Evolutionary conservation across 2,329 filamentous ascomycete species (phyloP).

Genomic region (Colletotrichum australisinense): DNA sequence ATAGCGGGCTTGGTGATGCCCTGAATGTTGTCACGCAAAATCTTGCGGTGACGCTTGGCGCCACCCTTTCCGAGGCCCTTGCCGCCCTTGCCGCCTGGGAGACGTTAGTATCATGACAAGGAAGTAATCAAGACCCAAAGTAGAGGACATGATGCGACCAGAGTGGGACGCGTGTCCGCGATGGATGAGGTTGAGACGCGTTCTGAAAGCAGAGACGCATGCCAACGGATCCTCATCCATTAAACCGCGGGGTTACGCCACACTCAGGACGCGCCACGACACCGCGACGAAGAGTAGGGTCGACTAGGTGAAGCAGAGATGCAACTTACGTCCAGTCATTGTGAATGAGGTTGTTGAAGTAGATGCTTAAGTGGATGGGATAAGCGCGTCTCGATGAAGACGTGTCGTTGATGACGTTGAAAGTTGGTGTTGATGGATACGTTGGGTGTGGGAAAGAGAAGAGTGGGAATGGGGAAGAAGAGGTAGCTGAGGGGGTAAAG

Average conservation of each 20-base stretch:
- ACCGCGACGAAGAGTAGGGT: slow-evolving; percentile 37
- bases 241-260: slow-evolving; percentile 15
- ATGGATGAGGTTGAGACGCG: slow-evolving; percentile 13
- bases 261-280: slow-evolving; percentile 11
- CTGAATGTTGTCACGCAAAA: slow-evolving; percentile 99
- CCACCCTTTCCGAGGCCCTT: slow-evolving; percentile 98
- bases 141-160: background rate
- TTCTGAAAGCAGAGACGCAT: slow-evolving; percentile 10
- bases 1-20: slow-evolving; percentile 99
- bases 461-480: slow-evolving; percentile 35
- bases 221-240: background rate
- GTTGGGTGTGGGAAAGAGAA: slow-evolving; percentile 24
- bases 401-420: slow-evolving; percentile 40
- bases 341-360: slow-evolving; percentile 56
- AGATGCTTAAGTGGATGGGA: slow-evolving; percentile 38
- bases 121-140: background rate
- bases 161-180: background rate
- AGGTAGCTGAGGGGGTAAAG: slow-evolving; percentile 31
- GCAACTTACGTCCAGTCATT: slow-evolving; percentile 79
- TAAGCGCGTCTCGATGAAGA: slow-evolving; percentile 20
- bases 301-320: slow-evolving; percentile 29
- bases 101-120: slow-evolving; percentile 18
- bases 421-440: background rate
- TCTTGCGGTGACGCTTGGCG: slow-evolving; percentile 99
- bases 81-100: slow-evolving; percentile 88